Conservation (phyloP, 2,329 filamentous ascomycete species). For the Exophiala mesophila region DNA sequence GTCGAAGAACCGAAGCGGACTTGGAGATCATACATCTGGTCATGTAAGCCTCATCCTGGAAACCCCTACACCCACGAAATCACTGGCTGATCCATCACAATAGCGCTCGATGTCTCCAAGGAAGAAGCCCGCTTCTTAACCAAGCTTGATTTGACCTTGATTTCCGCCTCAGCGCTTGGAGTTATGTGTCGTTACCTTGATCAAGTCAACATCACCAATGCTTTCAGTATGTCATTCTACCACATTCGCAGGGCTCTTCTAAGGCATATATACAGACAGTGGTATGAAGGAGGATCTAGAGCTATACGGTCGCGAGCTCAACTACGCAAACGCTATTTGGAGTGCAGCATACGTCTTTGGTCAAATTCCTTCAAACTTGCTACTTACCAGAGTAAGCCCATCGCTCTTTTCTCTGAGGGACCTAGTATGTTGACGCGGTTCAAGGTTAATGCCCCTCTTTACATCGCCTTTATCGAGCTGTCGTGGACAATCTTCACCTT, state of each 20-base stretch:
- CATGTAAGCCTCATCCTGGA: background rate
- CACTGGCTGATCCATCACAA: background rate
- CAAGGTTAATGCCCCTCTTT: slow-evolving; percentile 31
- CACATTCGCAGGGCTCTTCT: background rate
- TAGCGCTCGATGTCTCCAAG: slow-evolving; percentile 4
- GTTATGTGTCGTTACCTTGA: slow-evolving; percentile 31
- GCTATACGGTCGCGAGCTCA: slow-evolving; percentile 35
- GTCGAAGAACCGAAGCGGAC: background rate
- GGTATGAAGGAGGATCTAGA: slow-evolving; percentile 35
- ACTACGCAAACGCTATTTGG: slow-evolving; percentile 36
- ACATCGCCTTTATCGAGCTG: slow-evolving; percentile 30
- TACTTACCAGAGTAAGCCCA: slow-evolving; percentile 39
- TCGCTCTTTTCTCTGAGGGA: slow-evolving; percentile 40
- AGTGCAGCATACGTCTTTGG: slow-evolving; percentile 8
- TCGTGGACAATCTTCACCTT: slow-evolving; percentile 56
- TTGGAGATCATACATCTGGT: slow-evolving; percentile 1
- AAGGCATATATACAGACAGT: slow-evolving; percentile 6
- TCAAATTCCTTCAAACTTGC: slow-evolving; percentile 30
- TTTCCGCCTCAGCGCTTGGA: background rate
- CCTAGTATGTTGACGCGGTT: slow-evolving; percentile 38
- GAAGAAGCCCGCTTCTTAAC: slow-evolving; percentile 5
- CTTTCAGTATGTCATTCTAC: slow-evolving; percentile 31
- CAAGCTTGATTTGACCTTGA: slow-evolving; percentile 6
- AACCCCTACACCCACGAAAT: background rate
- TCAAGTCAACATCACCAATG: slow-evolving; percentile 40